These are phyloP conservation scores for Fusarium beomiforme DNA, from an alignment of 2,329 filamentous ascomycete genomes.

Conservation along the genomic window DNA sequence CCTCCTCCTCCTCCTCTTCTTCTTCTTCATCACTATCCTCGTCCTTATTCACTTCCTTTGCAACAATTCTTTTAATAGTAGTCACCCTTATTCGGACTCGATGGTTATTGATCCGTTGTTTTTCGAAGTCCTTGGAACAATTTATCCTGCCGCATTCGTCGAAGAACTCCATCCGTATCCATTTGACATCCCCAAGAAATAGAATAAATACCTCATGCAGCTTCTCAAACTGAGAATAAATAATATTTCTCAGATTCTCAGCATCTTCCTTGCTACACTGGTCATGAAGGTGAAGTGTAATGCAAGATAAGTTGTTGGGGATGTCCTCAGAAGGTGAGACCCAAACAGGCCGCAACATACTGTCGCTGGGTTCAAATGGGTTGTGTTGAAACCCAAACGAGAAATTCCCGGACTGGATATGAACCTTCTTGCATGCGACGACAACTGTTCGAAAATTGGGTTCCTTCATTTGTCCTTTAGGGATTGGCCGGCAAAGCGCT, in stretches of 20 bases:
- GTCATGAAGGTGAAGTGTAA: background rate
- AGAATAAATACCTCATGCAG: background rate
- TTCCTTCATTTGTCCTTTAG: background rate
- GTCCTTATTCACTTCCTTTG: too few species aligned
- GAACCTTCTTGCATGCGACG: background rate
- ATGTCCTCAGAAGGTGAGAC: background rate
- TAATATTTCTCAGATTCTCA: background rate
- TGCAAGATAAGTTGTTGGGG: background rate
- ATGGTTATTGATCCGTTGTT: background rate
- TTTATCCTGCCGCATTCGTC: background rate
- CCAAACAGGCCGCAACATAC: background rate
- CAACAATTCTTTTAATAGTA: too few species aligned
- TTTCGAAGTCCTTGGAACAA: background rate
- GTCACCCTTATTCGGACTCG: background rate
- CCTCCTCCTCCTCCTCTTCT: too few species aligned
- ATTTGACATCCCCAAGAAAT: background rate
- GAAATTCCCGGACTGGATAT: background rate
- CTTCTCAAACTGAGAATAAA: background rate
- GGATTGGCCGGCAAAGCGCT: background rate
- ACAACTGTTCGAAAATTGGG: background rate
- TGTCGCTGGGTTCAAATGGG: background rate
- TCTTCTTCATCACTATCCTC: too few species aligned
- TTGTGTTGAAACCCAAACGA: background rate
- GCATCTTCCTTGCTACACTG: background rate
- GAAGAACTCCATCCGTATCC: background rate